Percentiles rank a stretch among this genome's conserved stretches.
Conservation (phyloP, 2,329 filamentous ascomycete genomes). For the Aureobasidium sp. region DNA sequence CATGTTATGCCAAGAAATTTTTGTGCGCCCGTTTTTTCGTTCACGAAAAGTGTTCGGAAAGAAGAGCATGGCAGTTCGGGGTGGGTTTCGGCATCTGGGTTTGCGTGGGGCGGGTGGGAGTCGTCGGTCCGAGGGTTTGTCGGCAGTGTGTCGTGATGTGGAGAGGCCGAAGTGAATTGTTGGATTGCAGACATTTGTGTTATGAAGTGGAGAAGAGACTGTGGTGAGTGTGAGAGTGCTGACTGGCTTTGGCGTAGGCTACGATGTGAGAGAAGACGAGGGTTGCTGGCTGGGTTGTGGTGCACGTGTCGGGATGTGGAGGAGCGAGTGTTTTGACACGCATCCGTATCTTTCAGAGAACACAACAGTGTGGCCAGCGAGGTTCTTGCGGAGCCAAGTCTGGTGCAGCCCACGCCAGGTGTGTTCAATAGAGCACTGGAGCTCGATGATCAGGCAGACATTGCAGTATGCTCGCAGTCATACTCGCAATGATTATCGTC, state of each 20-base stretch:
- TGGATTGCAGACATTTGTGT: not conserved
- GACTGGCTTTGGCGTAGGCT: not conserved
- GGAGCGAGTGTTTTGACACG: not conserved
- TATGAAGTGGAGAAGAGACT: not conserved
- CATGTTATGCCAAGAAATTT: not conserved
- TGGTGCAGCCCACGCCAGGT: too few species aligned
- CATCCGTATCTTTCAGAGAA: not conserved
- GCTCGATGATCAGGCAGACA: not conserved
- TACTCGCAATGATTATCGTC: not conserved
- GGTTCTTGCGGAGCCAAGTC: not conserved
- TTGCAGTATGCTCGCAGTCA: not conserved
- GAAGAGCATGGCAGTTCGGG: not conserved
- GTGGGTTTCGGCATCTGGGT: not conserved
- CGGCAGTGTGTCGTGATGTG: not conserved
- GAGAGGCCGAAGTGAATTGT: not conserved
- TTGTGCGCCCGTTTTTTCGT: not conserved
- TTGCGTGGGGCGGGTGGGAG: not conserved
- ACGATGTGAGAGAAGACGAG: not conserved
- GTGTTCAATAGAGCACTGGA: not conserved
- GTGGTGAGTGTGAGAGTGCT: too few species aligned
- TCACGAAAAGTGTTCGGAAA: not conserved
- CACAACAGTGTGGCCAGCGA: not conserved
- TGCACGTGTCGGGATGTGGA: not conserved
- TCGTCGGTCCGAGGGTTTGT: not conserved
- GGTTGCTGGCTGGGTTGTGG: not conserved